These are phyloP conservation scores for Casaregolazyma lundiana DNA, from an alignment of 1,139 yeast species.

Conservation along the genomic window DNA sequence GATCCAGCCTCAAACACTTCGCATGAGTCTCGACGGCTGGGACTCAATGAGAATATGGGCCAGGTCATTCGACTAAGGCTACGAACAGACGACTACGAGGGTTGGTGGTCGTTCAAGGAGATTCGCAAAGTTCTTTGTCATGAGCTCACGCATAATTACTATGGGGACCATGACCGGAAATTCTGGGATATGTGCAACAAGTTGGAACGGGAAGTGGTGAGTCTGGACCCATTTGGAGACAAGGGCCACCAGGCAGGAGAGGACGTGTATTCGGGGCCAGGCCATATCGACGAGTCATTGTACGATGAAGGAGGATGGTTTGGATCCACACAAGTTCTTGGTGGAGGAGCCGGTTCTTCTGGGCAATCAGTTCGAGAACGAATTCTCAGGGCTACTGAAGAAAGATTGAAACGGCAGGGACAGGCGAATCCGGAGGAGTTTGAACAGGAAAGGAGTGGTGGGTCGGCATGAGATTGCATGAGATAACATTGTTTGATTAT, in stretches of 20 bases:
- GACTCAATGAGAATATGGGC: conserved; percentile 37
- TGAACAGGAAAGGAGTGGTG: neutral
- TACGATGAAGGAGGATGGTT: conserved; percentile 29
- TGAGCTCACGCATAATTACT: conserved; percentile 38
- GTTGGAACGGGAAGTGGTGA: conserved; percentile 34
- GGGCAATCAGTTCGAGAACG: conserved; percentile 17
- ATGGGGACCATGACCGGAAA: conserved; percentile 34
- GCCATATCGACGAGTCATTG: conserved; percentile 14
- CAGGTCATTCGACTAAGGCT: conserved; percentile 36
- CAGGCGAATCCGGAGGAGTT: neutral
- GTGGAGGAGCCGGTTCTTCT: conserved; percentile 9
- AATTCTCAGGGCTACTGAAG: conserved; percentile 26
- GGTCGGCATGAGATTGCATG: neutral
- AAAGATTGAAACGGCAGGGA: conserved; percentile 14
- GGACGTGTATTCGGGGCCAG: conserved; percentile 26
- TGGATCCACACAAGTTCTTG: conserved; percentile 25
- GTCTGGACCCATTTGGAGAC: conserved; percentile 31
- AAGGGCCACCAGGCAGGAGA: conserved; percentile 20
- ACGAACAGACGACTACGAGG: conserved; percentile 38
- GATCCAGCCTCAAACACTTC: conserved; percentile 38
- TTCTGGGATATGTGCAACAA: conserved; percentile 37
- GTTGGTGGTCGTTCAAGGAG: conserved; percentile 35
- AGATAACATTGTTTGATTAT: neutral
- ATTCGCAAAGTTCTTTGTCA: conserved; percentile 37
- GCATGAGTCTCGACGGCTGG: conserved; percentile 29